These are phyloP conservation scores for Funneliformis geosporum DNA, from an alignment of 192 early-diverging fungal species.

Conservation along the genomic window DNA sequence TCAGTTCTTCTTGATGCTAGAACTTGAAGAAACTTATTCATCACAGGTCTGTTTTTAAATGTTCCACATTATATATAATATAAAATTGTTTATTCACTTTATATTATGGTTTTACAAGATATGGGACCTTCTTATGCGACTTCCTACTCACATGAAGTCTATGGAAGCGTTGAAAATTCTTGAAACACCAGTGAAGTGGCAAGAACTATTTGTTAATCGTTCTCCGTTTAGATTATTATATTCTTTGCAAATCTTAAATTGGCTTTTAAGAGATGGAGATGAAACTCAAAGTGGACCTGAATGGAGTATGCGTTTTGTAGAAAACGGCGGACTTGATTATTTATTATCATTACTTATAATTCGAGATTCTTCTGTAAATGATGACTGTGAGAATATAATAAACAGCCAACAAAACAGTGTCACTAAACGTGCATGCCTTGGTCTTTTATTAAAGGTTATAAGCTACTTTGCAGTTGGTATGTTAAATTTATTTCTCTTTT, in stretches of 20 bases:
- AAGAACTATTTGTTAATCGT: constrained; percentile 38
- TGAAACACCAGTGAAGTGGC: constrained; percentile 40
- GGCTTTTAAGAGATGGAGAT: constrained; percentile 43
- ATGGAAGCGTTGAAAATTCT: constrained; percentile 36
- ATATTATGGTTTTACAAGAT: constrained; percentile 7
- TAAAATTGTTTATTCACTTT: not conserved
- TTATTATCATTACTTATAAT: constrained; percentile 38
- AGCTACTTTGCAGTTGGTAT: constrained; percentile 30
- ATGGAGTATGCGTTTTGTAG: constrained; percentile 43
- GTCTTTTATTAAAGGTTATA: constrained; percentile 34
- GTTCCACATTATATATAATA: not conserved
- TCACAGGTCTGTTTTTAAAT: constrained; percentile 37
- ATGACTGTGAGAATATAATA: not conserved
- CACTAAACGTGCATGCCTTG: constrained; percentile 33
- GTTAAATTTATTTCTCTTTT: not conserved
- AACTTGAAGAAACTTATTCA: constrained; percentile 48
- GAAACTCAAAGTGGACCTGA: constrained; percentile 30
- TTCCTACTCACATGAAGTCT: constrained; percentile 42
- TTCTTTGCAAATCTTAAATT: constrained; percentile 46
- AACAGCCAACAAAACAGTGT: constrained; percentile 23
- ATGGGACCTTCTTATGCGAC: constrained; percentile 38
- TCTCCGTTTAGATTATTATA: constrained; percentile 51
- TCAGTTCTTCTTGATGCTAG: constrained; percentile 41
- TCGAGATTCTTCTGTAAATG: not conserved
- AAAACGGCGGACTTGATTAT: constrained; percentile 43